Evolutionary conservation across 2,329 filamentous ascomycete genomes (phyloP).

Genomic region (Fusarium tupiense): DNA sequence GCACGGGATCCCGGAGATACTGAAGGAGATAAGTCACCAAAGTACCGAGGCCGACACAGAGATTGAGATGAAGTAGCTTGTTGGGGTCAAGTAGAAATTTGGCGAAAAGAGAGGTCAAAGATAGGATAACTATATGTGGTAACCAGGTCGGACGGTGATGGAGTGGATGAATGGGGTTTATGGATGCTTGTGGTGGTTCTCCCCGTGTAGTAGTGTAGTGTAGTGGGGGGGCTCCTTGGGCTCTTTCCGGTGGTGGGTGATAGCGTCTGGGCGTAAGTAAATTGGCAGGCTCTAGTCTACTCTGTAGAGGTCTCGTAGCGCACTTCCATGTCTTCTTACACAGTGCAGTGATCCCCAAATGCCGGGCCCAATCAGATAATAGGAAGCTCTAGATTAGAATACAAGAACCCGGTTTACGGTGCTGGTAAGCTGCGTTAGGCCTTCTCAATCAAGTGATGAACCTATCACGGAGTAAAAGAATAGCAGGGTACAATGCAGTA

Average conservation of each 20-base stretch:
- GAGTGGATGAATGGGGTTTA: constrained; percentile 17
- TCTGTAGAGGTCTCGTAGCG: not conserved
- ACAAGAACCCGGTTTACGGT: constrained; percentile 7
- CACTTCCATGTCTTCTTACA: constrained; percentile 1
- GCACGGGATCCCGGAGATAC: constrained; percentile 21
- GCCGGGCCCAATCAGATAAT: not conserved
- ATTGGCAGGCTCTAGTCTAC: not conserved
- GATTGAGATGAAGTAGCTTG: not conserved
- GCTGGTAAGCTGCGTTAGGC: not conserved
- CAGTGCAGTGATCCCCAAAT: constrained; percentile 20
- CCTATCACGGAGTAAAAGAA: constrained; percentile 1
- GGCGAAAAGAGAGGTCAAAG: constrained; percentile 4
- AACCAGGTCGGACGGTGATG: constrained; percentile 27
- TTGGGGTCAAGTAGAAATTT: not conserved
- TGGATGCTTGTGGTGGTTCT: constrained; percentile 26
- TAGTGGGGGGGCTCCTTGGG: constrained; percentile 1
- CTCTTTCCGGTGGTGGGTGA: constrained; percentile 23
- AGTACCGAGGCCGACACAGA: constrained; percentile 14
- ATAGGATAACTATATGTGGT: constrained; percentile 21
- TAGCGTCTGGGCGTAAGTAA: constrained; percentile 16
- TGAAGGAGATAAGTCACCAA: constrained; percentile 3
- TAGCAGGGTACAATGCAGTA: not conserved
- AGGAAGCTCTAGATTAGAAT: not conserved
- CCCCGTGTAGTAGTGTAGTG: constrained; percentile 3
- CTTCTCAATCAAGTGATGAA: not conserved